A percentile compares a stretch with the other conserved stretches of the same genome.
Evolutionary conservation across 768 basidiomycete species (phyloP).

Genomic region (Tephrocybe sp.): DNA sequence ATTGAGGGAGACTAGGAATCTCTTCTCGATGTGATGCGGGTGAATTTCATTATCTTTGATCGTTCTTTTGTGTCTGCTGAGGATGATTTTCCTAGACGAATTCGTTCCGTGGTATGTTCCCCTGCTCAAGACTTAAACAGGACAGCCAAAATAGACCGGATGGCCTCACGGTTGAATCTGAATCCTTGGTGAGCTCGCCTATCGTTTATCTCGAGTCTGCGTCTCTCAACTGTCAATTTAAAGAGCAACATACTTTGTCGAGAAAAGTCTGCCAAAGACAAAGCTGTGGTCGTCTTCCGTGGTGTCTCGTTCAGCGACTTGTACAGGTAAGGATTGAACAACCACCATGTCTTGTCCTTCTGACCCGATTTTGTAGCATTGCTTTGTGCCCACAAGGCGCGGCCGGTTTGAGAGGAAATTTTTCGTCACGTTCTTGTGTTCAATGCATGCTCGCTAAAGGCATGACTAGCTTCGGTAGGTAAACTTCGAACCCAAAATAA

Average conservation of each 20-base stretch:
- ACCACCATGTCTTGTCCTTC: neutral
- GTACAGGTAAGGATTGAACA: slow-evolving; percentile 90
- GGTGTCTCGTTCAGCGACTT: slow-evolving; percentile 80
- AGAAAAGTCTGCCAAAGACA: slow-evolving; percentile 46
- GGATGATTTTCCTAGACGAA: slow-evolving; percentile 32
- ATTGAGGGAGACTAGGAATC: slow-evolving; percentile 81
- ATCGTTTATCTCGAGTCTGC: neutral
- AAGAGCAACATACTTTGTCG: slow-evolving; percentile 58
- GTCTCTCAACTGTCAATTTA: neutral
- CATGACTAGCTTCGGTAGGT: slow-evolving; percentile 82
- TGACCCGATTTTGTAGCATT: slow-evolving; percentile 51
- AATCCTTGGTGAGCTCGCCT: slow-evolving; percentile 56
- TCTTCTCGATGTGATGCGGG: slow-evolving; percentile 81
- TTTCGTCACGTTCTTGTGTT: slow-evolving; percentile 75
- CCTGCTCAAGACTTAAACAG: slow-evolving; percentile 39
- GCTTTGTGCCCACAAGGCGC: slow-evolving; percentile 64
- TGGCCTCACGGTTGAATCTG: slow-evolving; percentile 76
- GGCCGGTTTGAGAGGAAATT: slow-evolving; percentile 71
- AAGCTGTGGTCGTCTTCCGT: slow-evolving; percentile 69
- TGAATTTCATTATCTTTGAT: too few relatives aligned
- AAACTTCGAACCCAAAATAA: too few relatives aligned
- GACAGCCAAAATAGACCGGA: slow-evolving; percentile 49
- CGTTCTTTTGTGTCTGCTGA: slow-evolving; percentile 1
- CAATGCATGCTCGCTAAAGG: slow-evolving; percentile 60
- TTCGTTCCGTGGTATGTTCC: slow-evolving; percentile 73